A percentile compares a stretch with the other conserved stretches of the same genome.
These are phyloP conservation scores for Helotiales sp. DNA, from an alignment of 2,329 filamentous ascomycete species.

Conservation along the genomic window DNA sequence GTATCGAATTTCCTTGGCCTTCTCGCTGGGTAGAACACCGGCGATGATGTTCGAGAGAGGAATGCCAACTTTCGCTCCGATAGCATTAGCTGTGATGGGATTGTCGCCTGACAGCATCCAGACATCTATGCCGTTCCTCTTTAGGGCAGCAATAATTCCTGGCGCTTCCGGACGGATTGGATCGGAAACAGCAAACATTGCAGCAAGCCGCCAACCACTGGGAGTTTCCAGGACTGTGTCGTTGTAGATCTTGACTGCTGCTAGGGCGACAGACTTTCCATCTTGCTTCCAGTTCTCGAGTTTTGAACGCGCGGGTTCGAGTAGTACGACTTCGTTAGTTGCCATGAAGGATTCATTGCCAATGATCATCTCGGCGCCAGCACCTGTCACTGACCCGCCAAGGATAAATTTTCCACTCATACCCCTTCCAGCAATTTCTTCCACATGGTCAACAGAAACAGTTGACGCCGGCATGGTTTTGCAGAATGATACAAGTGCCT, in stretches of 20 bases:
- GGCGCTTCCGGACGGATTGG: conserved; percentile 76
- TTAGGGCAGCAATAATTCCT: conserved; percentile 67
- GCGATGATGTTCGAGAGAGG: conserved; percentile 76
- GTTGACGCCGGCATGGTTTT: conserved; percentile 42
- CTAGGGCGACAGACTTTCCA: conserved; percentile 68
- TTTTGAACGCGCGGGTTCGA: conserved; percentile 42
- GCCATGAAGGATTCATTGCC: conserved; percentile 76
- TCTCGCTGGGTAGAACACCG: conserved; percentile 83
- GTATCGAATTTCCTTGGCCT: conserved; percentile 72
- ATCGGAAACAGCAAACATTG: conserved; percentile 79
- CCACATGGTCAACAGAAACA: conserved; percentile 50
- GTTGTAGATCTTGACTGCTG: conserved; percentile 49
- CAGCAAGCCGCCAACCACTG: conserved; percentile 58
- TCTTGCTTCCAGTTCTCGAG: conserved; percentile 64
- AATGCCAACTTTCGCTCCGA: conserved; percentile 79
- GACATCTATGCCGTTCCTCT: conserved; percentile 69
- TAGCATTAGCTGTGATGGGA: conserved; percentile 77
- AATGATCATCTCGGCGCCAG: conserved; percentile 58
- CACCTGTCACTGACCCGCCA: conserved; percentile 29
- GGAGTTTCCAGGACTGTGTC: not conserved
- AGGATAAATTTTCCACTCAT: conserved; percentile 61
- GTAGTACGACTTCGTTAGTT: conserved; percentile 51
- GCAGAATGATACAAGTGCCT: conserved; percentile 70
- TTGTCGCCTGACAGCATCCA: conserved; percentile 97
- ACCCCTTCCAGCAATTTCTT: conserved; percentile 75